These are phyloP conservation scores for Nemania diffusa DNA, from an alignment of 2,329 filamentous ascomycete species.

Conservation along the genomic window DNA sequence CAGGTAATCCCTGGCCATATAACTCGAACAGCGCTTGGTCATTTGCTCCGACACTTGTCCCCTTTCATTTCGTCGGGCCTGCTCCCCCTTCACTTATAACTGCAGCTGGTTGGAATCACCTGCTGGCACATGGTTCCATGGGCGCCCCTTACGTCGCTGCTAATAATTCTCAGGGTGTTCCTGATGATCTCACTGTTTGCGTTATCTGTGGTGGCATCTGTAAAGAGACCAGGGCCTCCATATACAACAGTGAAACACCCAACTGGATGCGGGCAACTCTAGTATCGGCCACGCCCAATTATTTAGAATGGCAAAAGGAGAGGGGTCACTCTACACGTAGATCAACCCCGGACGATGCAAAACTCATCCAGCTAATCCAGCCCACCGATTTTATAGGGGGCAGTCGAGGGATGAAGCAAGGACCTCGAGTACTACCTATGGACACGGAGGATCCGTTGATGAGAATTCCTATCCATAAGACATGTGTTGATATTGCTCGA, in stretches of 20 bases:
- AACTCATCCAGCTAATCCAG: constrained; percentile 9
- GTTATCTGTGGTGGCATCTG: constrained; percentile 41
- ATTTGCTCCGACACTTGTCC: no score
- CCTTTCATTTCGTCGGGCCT: no score
- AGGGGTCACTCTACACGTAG: neutral
- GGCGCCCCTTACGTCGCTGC: no score
- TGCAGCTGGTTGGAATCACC: no score
- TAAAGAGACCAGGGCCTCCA: constrained; percentile 4
- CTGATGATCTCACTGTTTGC: constrained; percentile 33
- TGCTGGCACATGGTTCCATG: no score
- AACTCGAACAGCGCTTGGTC: no score
- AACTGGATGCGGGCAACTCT: constrained; percentile 39
- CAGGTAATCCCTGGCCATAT: no score
- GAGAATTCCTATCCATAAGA: constrained; percentile 37
- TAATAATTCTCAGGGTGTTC: no score
- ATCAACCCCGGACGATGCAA: neutral
- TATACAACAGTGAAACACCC: neutral
- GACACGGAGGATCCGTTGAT: constrained; percentile 31
- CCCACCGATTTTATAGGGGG: constrained; percentile 32
- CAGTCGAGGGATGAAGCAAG: constrained; percentile 9
- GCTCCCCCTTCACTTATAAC: no score
- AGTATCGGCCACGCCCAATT: constrained; percentile 29
- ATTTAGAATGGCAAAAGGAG: constrained; percentile 31
- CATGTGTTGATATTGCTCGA: constrained; percentile 34
- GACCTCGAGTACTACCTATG: constrained; percentile 3